Evolutionary conservation across 805 yeast species (phyloP).

Genomic region (Zygosaccharomyces bailii): DNA sequence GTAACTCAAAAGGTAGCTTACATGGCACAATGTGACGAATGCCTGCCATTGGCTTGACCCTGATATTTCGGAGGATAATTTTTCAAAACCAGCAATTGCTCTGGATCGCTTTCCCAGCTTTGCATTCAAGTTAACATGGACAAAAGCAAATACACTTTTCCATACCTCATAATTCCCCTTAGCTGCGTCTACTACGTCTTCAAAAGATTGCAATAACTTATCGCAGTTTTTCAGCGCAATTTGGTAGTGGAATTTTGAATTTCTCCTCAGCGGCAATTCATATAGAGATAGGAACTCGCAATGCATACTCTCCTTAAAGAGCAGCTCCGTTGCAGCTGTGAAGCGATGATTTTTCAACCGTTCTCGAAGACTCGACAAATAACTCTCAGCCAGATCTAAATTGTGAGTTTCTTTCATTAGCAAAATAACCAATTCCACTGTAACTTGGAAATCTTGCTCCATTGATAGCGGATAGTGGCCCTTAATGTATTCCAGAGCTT

Average conservation of each 20-base stretch:
- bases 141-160: conserved; percentile 22
- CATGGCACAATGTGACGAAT: conserved; percentile 17
- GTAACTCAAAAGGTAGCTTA: conserved; percentile 21
- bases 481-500: conserved; percentile 21
- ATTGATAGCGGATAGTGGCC: conserved; percentile 20
- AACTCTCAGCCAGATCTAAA: conserved; percentile 30
- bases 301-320: conserved; percentile 21
- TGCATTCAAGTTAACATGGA: conserved; percentile 15
- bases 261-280: conserved; percentile 20
- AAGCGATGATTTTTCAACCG: conserved; percentile 23
- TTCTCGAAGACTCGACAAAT: conserved; percentile 26
- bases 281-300: conserved; percentile 24
- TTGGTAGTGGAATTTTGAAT: conserved; percentile 20
- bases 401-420: conserved; percentile 33
- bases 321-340: conserved; percentile 9
- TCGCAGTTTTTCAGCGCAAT: conserved; percentile 29
- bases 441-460: conserved; percentile 28
- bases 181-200: conserved; percentile 1
- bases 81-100: conserved; percentile 13
- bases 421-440: conserved; percentile 28
- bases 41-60: conserved; percentile 16
- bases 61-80: conserved; percentile 3
- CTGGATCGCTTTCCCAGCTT: conserved; percentile 14
- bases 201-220: conserved; percentile 17
- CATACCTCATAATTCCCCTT: conserved; percentile 12